Evolutionary conservation across 306 rosid species (phyloP).

Genomic region (Notholithocarpus densiflorus): DNA sequence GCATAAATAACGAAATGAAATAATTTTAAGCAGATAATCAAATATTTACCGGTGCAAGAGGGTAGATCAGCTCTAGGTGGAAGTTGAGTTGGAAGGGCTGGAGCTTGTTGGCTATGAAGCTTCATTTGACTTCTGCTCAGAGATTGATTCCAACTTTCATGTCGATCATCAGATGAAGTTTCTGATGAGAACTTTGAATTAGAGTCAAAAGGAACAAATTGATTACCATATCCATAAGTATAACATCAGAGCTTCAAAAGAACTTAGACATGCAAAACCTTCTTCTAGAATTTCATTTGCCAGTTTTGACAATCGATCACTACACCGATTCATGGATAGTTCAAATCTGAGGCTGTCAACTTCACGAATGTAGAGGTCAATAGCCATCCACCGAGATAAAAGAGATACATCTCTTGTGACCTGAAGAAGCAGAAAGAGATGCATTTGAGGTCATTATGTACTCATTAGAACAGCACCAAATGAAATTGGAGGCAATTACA

Average conservation of each 20-base stretch:
- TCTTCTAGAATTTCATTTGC: slow-evolving; percentile 73
- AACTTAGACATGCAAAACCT: slow-evolving; percentile 44
- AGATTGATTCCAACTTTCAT: slow-evolving; percentile 64
- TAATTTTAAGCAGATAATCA: background rate
- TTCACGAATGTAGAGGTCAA: slow-evolving; percentile 84
- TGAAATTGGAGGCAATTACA: background rate
- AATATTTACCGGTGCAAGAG: slow-evolving; percentile 65
- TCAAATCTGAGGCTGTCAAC: slow-evolving; percentile 87
- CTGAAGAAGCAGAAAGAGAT: slow-evolving; percentile 42
- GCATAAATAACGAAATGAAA: background rate
- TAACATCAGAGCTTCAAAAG: slow-evolving; percentile 5
- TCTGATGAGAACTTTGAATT: slow-evolving; percentile 39
- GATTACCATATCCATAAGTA: slow-evolving; percentile 17
- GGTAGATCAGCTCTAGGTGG: slow-evolving; percentile 90
- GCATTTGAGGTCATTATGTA: background rate
- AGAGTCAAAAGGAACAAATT: background rate
- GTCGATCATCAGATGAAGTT: slow-evolving; percentile 43
- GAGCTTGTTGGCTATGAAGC: slow-evolving; percentile 39
- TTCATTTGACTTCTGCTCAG: slow-evolving; percentile 46
- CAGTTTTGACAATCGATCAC: slow-evolving; percentile 54
- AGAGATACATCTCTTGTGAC: slow-evolving; percentile 88
- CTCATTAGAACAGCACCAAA: background rate
- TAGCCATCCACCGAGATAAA: slow-evolving; percentile 91
- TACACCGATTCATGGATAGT: slow-evolving; percentile 87
- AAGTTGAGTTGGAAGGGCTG: slow-evolving; percentile 80